Conservation (phyloP, 805 yeast genomes). For the Saccharomycopsis synnaedendra region DNA sequence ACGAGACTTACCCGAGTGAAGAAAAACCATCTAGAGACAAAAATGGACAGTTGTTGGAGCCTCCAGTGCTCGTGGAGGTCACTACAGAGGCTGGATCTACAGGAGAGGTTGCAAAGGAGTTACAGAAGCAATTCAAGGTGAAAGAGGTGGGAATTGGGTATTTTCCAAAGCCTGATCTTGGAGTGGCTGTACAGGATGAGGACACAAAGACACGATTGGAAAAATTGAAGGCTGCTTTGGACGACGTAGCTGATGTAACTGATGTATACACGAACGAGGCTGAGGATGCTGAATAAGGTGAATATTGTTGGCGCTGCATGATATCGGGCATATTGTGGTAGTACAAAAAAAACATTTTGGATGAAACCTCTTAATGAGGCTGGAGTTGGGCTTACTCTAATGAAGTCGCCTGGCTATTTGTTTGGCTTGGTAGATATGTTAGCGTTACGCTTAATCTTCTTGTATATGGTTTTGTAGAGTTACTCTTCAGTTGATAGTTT, state of each 20-base stretch:
- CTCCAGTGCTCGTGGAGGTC: conserved; percentile 30
- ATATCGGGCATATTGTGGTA: neutral
- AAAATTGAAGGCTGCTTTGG: conserved; percentile 50
- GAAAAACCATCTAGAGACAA: conserved; percentile 23
- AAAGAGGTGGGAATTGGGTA: conserved; percentile 65
- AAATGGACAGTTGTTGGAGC: conserved; percentile 6
- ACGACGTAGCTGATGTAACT: conserved; percentile 76
- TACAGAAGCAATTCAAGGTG: conserved; percentile 47
- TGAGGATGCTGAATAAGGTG: conserved; percentile 18
- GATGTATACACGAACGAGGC: conserved; percentile 56
- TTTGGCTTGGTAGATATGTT: too few species aligned
- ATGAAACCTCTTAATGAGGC: neutral
- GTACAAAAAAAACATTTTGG: neutral
- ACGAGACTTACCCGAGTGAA: conserved; percentile 27
- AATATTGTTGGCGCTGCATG: neutral
- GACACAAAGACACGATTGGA: conserved; percentile 41
- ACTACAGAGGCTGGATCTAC: conserved; percentile 56
- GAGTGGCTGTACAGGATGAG: conserved; percentile 40
- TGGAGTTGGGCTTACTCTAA: too few species aligned
- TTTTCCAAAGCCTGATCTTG: conserved; percentile 49
- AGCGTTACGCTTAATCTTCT: too few species aligned
- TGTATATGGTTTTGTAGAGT: too few species aligned
- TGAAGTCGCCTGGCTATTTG: too few species aligned
- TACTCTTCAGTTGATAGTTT: too few species aligned
- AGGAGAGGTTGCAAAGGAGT: conserved; percentile 43